Conservation (phyloP, 1,284 basidiomycete species). For the Ceratorhiza oryzae-sativae region DNA sequence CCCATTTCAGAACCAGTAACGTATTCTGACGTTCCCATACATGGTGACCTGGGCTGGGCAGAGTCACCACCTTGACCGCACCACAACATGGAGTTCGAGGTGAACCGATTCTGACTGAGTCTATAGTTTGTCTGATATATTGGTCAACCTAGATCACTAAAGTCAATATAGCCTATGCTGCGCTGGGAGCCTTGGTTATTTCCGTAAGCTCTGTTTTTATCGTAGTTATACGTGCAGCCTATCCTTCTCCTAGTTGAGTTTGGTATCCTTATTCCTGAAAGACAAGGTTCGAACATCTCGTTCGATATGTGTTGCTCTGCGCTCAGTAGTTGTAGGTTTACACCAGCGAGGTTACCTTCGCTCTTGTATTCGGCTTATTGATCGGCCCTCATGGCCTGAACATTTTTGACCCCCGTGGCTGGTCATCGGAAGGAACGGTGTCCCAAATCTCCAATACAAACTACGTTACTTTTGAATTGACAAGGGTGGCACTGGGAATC, state of each 20-base stretch:
- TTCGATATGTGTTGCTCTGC: neutral
- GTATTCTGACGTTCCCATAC: no score
- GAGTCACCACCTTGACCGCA: no score
- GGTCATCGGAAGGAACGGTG: constrained; percentile 58
- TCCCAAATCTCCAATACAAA: constrained; percentile 50
- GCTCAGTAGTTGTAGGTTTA: constrained; percentile 60
- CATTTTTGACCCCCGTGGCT: constrained; percentile 80
- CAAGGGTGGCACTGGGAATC: constrained; percentile 59
- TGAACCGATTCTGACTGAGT: no score
- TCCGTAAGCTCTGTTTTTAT: constrained; percentile 53
- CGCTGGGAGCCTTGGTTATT: constrained; percentile 80
- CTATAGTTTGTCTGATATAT: no score
- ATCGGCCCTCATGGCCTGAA: constrained; percentile 73
- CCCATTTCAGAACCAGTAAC: no score
- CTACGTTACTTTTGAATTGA: constrained; percentile 72
- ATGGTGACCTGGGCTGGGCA: no score
- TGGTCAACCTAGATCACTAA: neutral
- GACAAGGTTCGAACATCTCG: constrained; percentile 61
- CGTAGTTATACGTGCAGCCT: neutral
- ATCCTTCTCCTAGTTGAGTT: constrained; percentile 65
- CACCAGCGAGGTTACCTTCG: constrained; percentile 92
- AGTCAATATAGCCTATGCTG: constrained; percentile 62
- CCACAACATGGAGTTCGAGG: constrained; percentile 19
- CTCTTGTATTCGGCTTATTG: constrained; percentile 78
- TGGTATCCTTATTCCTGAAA: constrained; percentile 81